These are phyloP conservation scores for Henningerozyma blattae DNA, from an alignment of 805 yeast species.

Conservation along the genomic window DNA sequence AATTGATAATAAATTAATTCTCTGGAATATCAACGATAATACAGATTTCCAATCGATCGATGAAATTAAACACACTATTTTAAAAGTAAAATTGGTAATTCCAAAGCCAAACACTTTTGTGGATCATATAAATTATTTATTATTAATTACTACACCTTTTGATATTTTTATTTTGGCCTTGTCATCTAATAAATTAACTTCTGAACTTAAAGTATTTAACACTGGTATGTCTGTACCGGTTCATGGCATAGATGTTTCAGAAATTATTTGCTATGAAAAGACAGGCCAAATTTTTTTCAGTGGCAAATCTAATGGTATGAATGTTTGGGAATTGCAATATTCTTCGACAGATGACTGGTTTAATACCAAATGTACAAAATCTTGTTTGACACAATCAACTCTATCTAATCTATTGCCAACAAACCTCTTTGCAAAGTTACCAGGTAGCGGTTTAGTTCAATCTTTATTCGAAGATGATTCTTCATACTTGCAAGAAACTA, in stretches of 20 bases:
- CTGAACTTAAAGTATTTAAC: slow-evolving; percentile 58
- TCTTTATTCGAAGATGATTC: slow-evolving; percentile 25
- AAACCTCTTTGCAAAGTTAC: slow-evolving; percentile 21
- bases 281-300: slow-evolving; percentile 77
- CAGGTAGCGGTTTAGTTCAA: slow-evolving; percentile 28
- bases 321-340: slow-evolving; percentile 82
- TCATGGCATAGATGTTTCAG: slow-evolving; percentile 63
- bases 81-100: slow-evolving; percentile 62
- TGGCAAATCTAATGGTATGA: slow-evolving; percentile 64
- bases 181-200: slow-evolving; percentile 32
- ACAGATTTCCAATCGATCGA: slow-evolving; percentile 71
- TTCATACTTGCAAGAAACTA: slow-evolving; percentile 36
- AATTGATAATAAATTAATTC: slow-evolving; percentile 63
- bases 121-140: slow-evolving; percentile 56
- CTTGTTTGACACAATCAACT: slow-evolving; percentile 65
- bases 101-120: slow-evolving; percentile 79
- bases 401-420: slow-evolving; percentile 42
- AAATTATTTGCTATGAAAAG: slow-evolving; percentile 43
- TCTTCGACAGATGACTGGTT: slow-evolving; percentile 80
- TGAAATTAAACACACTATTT: slow-evolving; percentile 65
- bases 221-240: slow-evolving; percentile 73
- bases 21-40: slow-evolving; percentile 68
- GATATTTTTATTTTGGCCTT: slow-evolving; percentile 71
- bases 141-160: slow-evolving; percentile 69
- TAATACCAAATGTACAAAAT: slow-evolving; percentile 68